Base-by-base conservation (phyloP, 1,284 basidiomycete species). In the Cutaneotrichosporon sp. region DNA sequence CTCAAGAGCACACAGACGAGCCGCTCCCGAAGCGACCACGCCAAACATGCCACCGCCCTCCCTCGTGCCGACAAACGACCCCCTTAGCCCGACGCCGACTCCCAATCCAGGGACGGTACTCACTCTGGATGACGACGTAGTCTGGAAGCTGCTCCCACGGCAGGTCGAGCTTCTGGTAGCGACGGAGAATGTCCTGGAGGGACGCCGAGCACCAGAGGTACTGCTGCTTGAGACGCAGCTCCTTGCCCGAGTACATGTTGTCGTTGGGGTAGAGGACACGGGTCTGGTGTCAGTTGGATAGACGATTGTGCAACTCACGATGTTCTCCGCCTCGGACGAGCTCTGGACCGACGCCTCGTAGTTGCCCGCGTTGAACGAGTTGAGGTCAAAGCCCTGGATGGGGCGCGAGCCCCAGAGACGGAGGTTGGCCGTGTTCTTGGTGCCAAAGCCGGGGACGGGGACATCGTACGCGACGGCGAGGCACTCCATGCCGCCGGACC, bases 401-500 rank as follows among this genome's bases (percentile, higher is more conserved):
- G 92, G 91, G 78, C 89, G 91, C 70, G 90, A 79, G 85, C 83
- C 89, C 81, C 80, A 82, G 14, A 81, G 68, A 55, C 81, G 74
- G 38, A 82, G 76, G 69, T 83, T 83, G 67, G 79, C 79, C 18
- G 80, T 81, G 66, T 81, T 82, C 51, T 79, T 76, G 36, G 78
- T 79, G 24, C 65, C 70, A 55, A 77, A 87, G 51, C 93, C 93
- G 3, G 93, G 92, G 68, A 97, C 89, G 81, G 92, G 93, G 20
- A 67, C 65, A 73, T 94, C 92, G 73, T 94, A 93, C 0, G 92
- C 93, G 47, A 92, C 84, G 2, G 93, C 93, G 36, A 95, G 75
- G 34, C 95, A 92, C 77, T 95, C 92, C 79, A 92, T 90, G 1
- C 93, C 93, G 20, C 93, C 93, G 33, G 86, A 85, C 93, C 93